These are phyloP conservation scores for Paramyrothecium sp. DNA, from an alignment of 2,329 filamentous ascomycete species.

Conservation along the genomic window DNA sequence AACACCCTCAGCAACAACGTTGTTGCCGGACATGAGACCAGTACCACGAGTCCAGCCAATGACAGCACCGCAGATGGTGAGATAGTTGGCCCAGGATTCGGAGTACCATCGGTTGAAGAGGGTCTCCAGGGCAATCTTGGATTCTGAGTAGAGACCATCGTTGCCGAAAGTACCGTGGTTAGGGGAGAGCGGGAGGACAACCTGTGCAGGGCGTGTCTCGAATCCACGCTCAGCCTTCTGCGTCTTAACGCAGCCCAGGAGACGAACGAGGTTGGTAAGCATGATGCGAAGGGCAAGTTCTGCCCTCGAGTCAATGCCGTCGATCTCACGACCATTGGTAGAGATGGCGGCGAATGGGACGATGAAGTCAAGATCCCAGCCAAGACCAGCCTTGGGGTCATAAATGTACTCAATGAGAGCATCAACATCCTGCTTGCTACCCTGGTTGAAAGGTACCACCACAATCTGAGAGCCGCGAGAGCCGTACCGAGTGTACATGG, in stretches of 20 bases:
- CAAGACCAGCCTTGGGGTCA: constrained; percentile 90
- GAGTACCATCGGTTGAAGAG: constrained; percentile 99
- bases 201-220: constrained; percentile 93
- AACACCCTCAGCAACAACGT: constrained; percentile 94
- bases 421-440: constrained; percentile 96
- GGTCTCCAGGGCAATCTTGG: constrained; percentile 94
- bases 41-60: constrained; percentile 99
- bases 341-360: constrained; percentile 97
- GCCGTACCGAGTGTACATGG: constrained; percentile 95
- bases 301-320: constrained; percentile 93
- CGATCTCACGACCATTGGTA: constrained; percentile 96
- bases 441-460: constrained; percentile 98
- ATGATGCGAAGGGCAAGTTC: constrained; percentile 98
- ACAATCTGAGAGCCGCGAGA: constrained; percentile 94
- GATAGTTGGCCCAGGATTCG: constrained; percentile 95
- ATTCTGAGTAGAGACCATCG: constrained; percentile 97
- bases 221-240: constrained; percentile 87
- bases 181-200: constrained; percentile 91
- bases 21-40: constrained; percentile 96
- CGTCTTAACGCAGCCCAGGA: constrained; percentile 85
- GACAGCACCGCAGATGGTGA: constrained; percentile 96
- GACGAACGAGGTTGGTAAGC: constrained; percentile 92
- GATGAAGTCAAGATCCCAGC: constrained; percentile 96
- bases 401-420: constrained; percentile 95
- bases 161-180: constrained; percentile 99